A percentile compares a stretch with the other conserved stretches of the same genome.
phyloP scores from a whole-genome alignment of 768 basidiomycete genomes.

The Leccinum aurantiacum region DNA sequence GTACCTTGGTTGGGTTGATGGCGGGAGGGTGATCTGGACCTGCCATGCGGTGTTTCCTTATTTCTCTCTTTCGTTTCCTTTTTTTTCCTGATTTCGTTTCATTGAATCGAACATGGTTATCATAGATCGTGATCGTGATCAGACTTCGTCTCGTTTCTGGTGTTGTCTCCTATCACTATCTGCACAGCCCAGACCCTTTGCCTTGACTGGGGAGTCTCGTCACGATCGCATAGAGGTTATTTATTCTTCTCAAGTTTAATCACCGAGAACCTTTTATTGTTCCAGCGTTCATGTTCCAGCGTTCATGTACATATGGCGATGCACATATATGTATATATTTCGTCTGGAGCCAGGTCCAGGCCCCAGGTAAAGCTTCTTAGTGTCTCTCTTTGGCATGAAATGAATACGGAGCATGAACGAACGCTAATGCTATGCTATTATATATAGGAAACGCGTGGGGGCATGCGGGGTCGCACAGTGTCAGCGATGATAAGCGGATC shows the following conservation, averaged over 20 bases:
- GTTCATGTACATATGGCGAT: slow-evolving; percentile 5
- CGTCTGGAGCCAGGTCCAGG: neutral
- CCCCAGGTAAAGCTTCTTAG: neutral
- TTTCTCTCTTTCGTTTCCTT: neutral
- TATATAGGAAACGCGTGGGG: neutral
- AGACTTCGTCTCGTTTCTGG: neutral
- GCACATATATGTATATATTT: slow-evolving; percentile 3
- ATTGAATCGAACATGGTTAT: neutral
- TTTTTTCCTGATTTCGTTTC: neutral
- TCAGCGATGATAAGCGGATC: neutral
- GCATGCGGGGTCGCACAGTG: neutral
- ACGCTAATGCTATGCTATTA: neutral
- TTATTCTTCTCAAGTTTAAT: slow-evolving; percentile 12
- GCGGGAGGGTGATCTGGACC: neutral
- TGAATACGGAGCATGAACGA: neutral
- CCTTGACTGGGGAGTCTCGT: neutral
- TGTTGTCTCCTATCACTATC: neutral
- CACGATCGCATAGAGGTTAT: neutral
- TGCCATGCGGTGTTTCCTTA: slow-evolving; percentile 8
- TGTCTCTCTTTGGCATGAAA: neutral
- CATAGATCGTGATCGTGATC: neutral
- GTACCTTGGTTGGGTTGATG: neutral
- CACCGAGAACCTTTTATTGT: slow-evolving; percentile 10
- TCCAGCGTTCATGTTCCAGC: slow-evolving; percentile 1
- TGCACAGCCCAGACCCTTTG: neutral